phyloP scores from a whole-genome alignment of 768 basidiomycete species.

The Galerina marginata region DNA sequence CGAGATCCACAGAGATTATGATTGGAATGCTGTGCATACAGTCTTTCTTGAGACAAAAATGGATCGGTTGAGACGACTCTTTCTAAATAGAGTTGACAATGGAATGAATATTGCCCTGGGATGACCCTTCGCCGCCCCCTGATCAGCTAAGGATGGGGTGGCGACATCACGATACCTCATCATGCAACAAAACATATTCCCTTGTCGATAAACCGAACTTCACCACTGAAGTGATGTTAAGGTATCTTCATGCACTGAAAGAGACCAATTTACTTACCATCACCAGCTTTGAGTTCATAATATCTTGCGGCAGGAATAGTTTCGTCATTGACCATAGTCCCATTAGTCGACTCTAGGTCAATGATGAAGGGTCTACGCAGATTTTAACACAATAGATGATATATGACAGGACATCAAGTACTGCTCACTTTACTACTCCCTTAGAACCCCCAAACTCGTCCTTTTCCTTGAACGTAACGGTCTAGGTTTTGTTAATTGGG shows the following conservation, averaged over 20 bases:
- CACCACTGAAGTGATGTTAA: slow-evolving; percentile 56
- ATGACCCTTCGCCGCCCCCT: no score
- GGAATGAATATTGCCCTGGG: no score
- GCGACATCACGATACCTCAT: slow-evolving; percentile 57
- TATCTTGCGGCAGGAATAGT: slow-evolving; percentile 85
- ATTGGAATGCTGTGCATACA: no score
- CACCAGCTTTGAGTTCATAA: slow-evolving; percentile 80
- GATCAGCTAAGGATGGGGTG: no score
- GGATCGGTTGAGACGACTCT: no score
- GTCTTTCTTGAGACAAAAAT: no score
- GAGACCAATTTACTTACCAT: slow-evolving; percentile 60
- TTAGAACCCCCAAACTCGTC: slow-evolving; percentile 87
- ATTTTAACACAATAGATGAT: not conserved
- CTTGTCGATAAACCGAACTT: slow-evolving; percentile 83
- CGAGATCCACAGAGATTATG: no score
- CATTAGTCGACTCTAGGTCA: slow-evolving; percentile 98
- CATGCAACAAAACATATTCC: slow-evolving; percentile 88
- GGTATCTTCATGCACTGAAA: not conserved
- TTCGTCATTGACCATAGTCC: slow-evolving; percentile 89
- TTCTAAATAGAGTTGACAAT: no score
- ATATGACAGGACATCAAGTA: not conserved
- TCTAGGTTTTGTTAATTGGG: slow-evolving; percentile 43
- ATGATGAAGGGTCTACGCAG: slow-evolving; percentile 87
- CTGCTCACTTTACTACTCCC: slow-evolving; percentile 79
- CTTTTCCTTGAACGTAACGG: slow-evolving; percentile 83